Evolutionary conservation across 2,329 filamentous ascomycete species (phyloP).

Genomic region (Nemania diffusa): DNA sequence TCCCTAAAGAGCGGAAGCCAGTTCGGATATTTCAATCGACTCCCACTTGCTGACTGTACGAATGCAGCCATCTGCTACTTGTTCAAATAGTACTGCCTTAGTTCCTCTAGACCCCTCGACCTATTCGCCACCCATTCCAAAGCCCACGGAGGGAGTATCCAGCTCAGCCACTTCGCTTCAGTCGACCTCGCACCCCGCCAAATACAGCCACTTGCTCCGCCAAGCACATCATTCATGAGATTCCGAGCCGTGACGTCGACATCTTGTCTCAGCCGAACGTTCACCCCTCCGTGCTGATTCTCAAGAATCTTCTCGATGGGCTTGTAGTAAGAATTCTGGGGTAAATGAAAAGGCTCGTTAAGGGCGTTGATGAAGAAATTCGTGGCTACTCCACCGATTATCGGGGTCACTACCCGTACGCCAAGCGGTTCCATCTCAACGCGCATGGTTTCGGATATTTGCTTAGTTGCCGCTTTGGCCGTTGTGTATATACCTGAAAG

Average conservation of each 20-base stretch:
- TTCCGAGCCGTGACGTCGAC: background rate
- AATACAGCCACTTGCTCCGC: background rate
- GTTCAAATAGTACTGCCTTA: conserved; percentile 6
- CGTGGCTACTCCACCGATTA: background rate
- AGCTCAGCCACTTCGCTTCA: background rate
- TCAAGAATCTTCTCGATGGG: background rate
- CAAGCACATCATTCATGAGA: conserved; percentile 1
- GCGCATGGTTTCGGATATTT: conserved; percentile 11
- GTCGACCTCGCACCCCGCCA: background rate
- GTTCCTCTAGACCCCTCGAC: conserved; percentile 6
- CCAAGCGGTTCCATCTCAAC: conserved; percentile 15
- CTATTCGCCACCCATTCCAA: background rate
- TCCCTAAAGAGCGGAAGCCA: too few species aligned
- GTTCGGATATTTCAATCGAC: too few species aligned
- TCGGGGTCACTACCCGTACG: conserved; percentile 13
- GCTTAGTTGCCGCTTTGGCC: background rate
- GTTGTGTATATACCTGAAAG: conserved; percentile 11
- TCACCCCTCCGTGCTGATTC: background rate
- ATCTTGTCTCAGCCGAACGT: background rate
- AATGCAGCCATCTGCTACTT: background rate
- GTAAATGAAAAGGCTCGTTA: background rate
- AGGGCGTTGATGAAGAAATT: background rate
- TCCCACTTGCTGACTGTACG: too few species aligned
- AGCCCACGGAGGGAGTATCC: background rate
- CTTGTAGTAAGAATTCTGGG: background rate